phyloP scores from a whole-genome alignment of 2,329 filamentous ascomycete species.

The Cyanodermella asteris region DNA sequence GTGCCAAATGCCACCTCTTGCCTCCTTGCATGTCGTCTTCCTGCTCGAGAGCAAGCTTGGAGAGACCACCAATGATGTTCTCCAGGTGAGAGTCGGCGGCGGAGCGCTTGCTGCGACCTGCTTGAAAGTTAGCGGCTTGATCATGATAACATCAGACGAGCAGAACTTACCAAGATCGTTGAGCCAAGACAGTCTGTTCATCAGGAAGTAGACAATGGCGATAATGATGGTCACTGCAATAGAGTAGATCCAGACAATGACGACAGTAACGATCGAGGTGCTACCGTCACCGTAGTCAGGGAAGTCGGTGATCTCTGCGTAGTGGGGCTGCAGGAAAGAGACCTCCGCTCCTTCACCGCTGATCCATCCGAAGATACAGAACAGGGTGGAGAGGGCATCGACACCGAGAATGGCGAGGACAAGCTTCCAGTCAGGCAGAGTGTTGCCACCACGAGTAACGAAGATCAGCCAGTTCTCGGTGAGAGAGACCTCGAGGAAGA shows the following conservation, averaged over 20 bases:
- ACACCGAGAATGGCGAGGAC: slow-evolving; percentile 49
- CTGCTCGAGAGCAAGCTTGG: slow-evolving; percentile 29
- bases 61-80: slow-evolving; percentile 29
- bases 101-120: slow-evolving; percentile 27
- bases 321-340: too few species aligned
- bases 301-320: slow-evolving; percentile 11
- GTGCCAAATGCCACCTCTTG: slow-evolving; percentile 21
- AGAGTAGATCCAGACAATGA: slow-evolving; percentile 30
- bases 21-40: slow-evolving; percentile 26
- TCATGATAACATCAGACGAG: too few species aligned
- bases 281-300: slow-evolving; percentile 25
- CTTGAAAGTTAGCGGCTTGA: too few species aligned
- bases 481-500: slow-evolving; percentile 79
- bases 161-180: slow-evolving; percentile 32
- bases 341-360: slow-evolving; percentile 25
- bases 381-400: slow-evolving; percentile 49
- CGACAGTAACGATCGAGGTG: slow-evolving; percentile 33
- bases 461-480: slow-evolving; percentile 96
- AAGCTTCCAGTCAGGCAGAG: slow-evolving; percentile 54
- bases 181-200: slow-evolving; percentile 23
- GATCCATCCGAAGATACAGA: slow-evolving; percentile 56
- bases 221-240: slow-evolving; percentile 31
- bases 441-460: slow-evolving; percentile 68
- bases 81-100: slow-evolving; percentile 30
- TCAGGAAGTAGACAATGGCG: slow-evolving; percentile 26